Evolutionary conservation across 2,329 filamentous ascomycete species (phyloP).

Genomic region (Westerdykella aurantiaca): DNA sequence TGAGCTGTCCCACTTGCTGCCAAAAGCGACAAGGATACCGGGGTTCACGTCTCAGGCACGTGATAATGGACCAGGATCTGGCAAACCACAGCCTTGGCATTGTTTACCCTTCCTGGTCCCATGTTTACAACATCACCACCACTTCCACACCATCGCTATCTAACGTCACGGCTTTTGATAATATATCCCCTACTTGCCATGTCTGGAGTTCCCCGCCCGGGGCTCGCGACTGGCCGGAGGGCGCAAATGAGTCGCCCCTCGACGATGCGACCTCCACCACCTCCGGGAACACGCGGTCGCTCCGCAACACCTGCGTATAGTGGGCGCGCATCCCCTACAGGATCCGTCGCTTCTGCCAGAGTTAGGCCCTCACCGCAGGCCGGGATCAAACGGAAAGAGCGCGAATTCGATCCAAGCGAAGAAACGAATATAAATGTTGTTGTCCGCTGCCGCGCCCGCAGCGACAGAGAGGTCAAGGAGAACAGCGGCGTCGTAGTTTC

Average conservation of each 20-base stretch:
- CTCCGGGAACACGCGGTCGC: constrained; percentile 46
- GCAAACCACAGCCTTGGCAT: constrained; percentile 1
- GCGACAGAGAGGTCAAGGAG: constrained; percentile 84
- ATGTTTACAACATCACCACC: constrained; percentile 20
- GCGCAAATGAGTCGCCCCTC: constrained; percentile 51
- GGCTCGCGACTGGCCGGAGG: constrained; percentile 44
- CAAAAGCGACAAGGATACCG: too few species aligned
- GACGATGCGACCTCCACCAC: constrained; percentile 43
- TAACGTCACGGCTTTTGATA: constrained; percentile 15
- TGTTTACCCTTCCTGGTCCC: constrained; percentile 6
- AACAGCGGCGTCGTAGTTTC: constrained; percentile 90
- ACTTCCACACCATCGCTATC: constrained; percentile 13
- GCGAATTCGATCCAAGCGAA: constrained; percentile 68
- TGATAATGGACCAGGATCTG: too few species aligned
- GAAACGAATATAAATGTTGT: constrained; percentile 98
- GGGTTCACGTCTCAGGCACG: too few species aligned
- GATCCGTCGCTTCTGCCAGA: constrained; percentile 57
- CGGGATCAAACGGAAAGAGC: constrained; percentile 76
- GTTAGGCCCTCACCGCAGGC: constrained; percentile 46
- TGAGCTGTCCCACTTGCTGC: not conserved
- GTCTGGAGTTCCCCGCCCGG: constrained; percentile 51
- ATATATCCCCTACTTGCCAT: constrained; percentile 33
- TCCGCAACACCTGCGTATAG: constrained; percentile 43
- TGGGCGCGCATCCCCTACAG: constrained; percentile 62
- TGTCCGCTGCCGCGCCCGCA: constrained; percentile 87